phyloP scores from a whole-genome alignment of 768 basidiomycete species.

The Goffeauzyma gilvescens region DNA sequence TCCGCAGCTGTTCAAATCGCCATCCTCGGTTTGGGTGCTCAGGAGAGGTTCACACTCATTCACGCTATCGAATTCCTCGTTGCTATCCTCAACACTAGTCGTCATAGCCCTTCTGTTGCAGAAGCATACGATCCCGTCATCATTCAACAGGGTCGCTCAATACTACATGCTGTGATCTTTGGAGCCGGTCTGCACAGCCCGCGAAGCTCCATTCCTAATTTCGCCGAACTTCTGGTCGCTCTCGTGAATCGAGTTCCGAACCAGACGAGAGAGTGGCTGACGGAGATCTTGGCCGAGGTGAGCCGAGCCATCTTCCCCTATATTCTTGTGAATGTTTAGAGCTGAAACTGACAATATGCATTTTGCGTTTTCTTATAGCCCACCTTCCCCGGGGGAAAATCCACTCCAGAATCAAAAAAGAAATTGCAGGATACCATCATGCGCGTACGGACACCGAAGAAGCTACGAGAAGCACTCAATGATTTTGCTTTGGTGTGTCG shows the following conservation, averaged over 20 bases:
- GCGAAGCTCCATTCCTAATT: constrained; percentile 58
- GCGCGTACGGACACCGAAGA: constrained; percentile 50
- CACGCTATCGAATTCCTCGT: constrained; percentile 63
- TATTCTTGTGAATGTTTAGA: neutral
- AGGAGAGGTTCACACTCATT: constrained; percentile 70
- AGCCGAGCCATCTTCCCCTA: constrained; percentile 7
- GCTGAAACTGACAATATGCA: neutral
- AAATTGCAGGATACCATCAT: constrained; percentile 38
- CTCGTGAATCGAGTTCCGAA: constrained; percentile 43
- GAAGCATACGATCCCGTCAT: constrained; percentile 40
- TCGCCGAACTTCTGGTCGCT: constrained; percentile 60
- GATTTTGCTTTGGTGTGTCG: constrained; percentile 71
- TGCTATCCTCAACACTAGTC: constrained; percentile 8
- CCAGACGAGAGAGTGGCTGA: constrained; percentile 51
- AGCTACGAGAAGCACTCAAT: constrained; percentile 62
- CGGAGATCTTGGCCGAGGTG: constrained; percentile 41
- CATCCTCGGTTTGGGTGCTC: constrained; percentile 46
- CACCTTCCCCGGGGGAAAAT: constrained; percentile 55
- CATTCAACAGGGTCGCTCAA: constrained; percentile 31
- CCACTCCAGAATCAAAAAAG: constrained; percentile 54
- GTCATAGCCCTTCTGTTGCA: constrained; percentile 5
- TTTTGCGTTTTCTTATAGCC: constrained; percentile 36
- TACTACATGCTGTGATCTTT: constrained; percentile 53
- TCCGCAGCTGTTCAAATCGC: constrained; percentile 54
- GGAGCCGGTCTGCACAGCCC: constrained; percentile 75